Evolutionary conservation across 768 basidiomycete species (phyloP), one percentile per base, ranked within the genome.

Genomic region (Pulveroboletus ravenelii): DNA sequence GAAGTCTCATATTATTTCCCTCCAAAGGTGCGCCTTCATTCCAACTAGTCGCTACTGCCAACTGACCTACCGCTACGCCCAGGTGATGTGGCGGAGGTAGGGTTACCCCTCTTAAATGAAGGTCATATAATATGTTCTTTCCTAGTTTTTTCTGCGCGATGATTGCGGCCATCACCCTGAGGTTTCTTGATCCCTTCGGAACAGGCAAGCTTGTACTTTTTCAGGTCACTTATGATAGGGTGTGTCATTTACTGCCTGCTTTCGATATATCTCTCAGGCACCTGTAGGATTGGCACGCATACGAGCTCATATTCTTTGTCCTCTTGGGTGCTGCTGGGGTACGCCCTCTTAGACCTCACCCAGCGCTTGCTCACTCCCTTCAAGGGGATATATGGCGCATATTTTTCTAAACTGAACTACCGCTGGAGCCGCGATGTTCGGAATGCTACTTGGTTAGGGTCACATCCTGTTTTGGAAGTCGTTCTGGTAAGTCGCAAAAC

Each of bases 1-100:
- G 95, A 98, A 67, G 93, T 95, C 6, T 90, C 88, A 5, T 95
- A 95, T 66, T 98, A 90, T 70, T 98, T 97, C 67, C 96, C 95
- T 12, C 87, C 94, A 0, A 96, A 96, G 75, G 88, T 84, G 50
- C 5, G 58, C 31, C 23, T 58, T 51, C 6, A 20, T 32, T 48
- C 35, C 34, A 10, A 41, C 43, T 34, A 3, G 3, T 38, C 6
- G 10, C 8, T 23, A 10, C 17, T 39, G 12, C 25, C 17, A 6
- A 5, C 35, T 63, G 38, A 63, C 45, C 17, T 31, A 12, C 46
- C 27, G 13, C 10, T 25, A n/a, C 13, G 32, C 20, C 3, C 31
- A 85, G 82, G 87, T 89, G 48, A 93, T 97, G 91, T 95, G 91
- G 90, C 75, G 93, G 73, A 89, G 89, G 91, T 91, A 61, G 41